Percentiles rank a stretch among this genome's conserved stretches.
phyloP scores from a whole-genome alignment of 768 basidiomycete genomes.

The Suillus weaverae region DNA sequence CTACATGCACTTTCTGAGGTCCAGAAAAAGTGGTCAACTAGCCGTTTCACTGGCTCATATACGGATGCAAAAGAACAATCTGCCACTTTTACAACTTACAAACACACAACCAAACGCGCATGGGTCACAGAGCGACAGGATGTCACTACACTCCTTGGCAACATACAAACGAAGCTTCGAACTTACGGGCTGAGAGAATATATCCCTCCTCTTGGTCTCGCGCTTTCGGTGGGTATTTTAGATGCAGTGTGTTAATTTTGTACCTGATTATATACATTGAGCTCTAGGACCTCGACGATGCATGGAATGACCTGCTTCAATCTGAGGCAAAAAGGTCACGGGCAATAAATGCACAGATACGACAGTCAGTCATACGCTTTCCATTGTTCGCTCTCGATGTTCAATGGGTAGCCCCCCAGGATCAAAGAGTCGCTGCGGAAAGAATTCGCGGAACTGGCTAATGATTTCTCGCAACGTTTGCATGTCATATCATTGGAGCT shows the following conservation, averaged over 20 bases:
- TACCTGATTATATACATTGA: constrained; percentile 17
- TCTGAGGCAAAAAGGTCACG: constrained; percentile 78
- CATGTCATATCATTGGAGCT: constrained; percentile 69
- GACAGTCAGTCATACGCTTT: constrained; percentile 60
- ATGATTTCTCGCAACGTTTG: constrained; percentile 70
- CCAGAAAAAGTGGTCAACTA: constrained; percentile 68
- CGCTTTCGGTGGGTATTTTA: constrained; percentile 47
- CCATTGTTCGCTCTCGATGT: background rate
- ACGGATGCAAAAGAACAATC: constrained; percentile 78
- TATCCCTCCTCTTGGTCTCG: constrained; percentile 70
- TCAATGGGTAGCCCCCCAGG: constrained; percentile 38
- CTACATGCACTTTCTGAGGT: constrained; percentile 66
- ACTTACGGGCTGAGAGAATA: constrained; percentile 90
- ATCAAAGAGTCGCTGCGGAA: constrained; percentile 81
- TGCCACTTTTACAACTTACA: constrained; percentile 72
- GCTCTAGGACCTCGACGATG: constrained; percentile 65
- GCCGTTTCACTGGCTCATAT: constrained; percentile 72
- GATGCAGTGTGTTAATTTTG: background rate
- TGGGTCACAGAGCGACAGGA: constrained; percentile 94
- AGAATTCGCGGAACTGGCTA: constrained; percentile 75
- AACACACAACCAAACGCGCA: constrained; percentile 77
- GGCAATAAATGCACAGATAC: constrained; percentile 85
- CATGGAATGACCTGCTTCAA: constrained; percentile 71
- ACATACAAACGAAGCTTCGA: constrained; percentile 90
- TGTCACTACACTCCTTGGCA: constrained; percentile 82